Conservation (phyloP, 805 yeast genomes). For the Yarrowia sp. region DNA sequence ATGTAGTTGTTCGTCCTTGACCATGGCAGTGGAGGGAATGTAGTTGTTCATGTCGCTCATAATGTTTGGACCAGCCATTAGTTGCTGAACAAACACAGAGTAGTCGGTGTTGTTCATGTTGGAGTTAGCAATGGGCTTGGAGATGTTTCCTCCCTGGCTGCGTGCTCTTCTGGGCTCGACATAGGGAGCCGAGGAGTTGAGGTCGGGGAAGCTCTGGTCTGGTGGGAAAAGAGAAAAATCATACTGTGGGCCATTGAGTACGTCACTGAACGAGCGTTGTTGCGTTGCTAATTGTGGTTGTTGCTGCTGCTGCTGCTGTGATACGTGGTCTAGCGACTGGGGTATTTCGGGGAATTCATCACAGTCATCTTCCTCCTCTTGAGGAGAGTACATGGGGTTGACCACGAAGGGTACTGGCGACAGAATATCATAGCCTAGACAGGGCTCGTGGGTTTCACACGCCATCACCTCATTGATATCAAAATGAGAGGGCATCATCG, state of each 20-base stretch:
- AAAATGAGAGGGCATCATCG: conserved; percentile 25
- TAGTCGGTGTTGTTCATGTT: not conserved
- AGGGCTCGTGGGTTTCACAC: conserved; percentile 10
- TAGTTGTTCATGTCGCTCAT: not conserved
- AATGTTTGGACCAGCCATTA: not conserved
- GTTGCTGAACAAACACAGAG: conserved; percentile 8
- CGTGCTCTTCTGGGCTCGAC: conserved; percentile 8
- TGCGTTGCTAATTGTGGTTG: not conserved
- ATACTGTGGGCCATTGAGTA: not conserved
- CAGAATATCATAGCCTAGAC: conserved; percentile 7
- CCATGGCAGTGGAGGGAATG: not conserved
- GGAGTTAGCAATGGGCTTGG: not conserved
- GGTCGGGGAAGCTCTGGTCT: not conserved
- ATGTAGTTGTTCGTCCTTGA: not conserved
- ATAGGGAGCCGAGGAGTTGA: not conserved
- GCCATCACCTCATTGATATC: conserved; percentile 21
- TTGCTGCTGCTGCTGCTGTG: not conserved
- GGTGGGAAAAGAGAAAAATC: conserved; percentile 15
- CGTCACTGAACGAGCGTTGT: conserved; percentile 18
- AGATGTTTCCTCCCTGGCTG: not conserved
- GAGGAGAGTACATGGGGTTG: conserved; percentile 23
- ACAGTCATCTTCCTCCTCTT: conserved; percentile 19
- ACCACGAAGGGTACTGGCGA: conserved; percentile 19
- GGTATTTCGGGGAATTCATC: conserved; percentile 21
- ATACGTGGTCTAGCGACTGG: not conserved